Evolutionary conservation across 768 basidiomycete species (phyloP).

Genomic region (Cubamyces lactineus): DNA sequence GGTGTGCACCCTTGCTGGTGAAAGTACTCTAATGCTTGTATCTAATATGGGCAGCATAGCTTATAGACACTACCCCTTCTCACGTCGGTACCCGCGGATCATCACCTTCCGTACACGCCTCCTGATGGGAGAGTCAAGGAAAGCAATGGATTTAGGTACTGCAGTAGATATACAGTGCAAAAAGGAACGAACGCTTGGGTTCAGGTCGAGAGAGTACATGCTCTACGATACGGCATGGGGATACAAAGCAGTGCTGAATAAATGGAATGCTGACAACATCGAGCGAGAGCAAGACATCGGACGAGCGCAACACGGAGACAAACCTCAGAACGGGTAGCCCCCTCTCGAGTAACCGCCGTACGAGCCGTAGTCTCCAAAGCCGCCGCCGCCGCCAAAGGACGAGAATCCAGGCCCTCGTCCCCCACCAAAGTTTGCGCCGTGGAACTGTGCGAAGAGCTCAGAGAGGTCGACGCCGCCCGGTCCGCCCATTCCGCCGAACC

Average conservation of each 20-base stretch:
- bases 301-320: neutral
- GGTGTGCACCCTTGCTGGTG: neutral
- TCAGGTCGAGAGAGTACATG: slow-evolving; percentile 9
- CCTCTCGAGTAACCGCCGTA: slow-evolving; percentile 15
- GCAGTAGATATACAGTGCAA: slow-evolving; percentile 22
- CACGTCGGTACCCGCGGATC: neutral
- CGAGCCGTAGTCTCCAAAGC: slow-evolving; percentile 22
- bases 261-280: neutral
- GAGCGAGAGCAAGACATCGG: neutral
- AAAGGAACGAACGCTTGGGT: slow-evolving; percentile 6
- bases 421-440: slow-evolving; percentile 41
- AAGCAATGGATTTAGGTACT: slow-evolving; percentile 1
- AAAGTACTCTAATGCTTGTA: slow-evolving; percentile 21
- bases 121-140: neutral
- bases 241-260: neutral
- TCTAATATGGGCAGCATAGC: slow-evolving; percentile 13
- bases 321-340: slow-evolving; percentile 15
- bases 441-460: slow-evolving; percentile 67
- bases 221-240: slow-evolving; percentile 16
- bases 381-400: slow-evolving; percentile 25
- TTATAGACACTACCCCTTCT: slow-evolving; percentile 17
- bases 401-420: slow-evolving; percentile 35
- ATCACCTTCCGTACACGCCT: neutral
- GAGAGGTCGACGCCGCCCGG: slow-evolving; percentile 53
- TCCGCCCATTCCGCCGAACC: slow-evolving; percentile 44